Evolutionary conservation across 306 rosid genomes (phyloP).

Genomic region (Biancaea sappan): DNA sequence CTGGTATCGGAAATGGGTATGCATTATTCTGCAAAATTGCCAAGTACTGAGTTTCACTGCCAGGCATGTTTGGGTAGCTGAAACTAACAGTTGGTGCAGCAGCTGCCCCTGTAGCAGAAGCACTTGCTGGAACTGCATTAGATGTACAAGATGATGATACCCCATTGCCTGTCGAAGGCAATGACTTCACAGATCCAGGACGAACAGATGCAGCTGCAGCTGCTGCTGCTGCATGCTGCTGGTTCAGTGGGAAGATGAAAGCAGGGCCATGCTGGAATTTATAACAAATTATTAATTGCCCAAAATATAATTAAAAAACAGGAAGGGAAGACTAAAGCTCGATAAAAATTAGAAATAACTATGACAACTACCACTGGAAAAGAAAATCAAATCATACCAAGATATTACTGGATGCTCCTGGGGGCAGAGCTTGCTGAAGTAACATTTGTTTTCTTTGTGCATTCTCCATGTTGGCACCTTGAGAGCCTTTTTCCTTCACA

Average conservation of each 20-base stretch:
- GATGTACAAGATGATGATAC: constrained; percentile 43
- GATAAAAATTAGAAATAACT: not conserved
- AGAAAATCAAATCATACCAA: constrained; percentile 54
- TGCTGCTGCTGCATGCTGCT: constrained; percentile 71
- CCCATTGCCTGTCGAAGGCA: constrained; percentile 55
- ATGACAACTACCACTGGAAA: not conserved
- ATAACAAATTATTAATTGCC: not conserved
- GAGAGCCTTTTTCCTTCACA: constrained; percentile 75
- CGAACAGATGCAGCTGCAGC: constrained; percentile 52
- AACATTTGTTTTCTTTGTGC: constrained; percentile 79
- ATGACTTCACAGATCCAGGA: constrained; percentile 77
- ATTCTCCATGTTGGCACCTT: constrained; percentile 58
- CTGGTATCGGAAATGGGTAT: constrained; percentile 83
- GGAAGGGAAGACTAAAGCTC: not conserved
- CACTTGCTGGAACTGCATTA: constrained; percentile 44
- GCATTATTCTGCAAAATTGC: constrained; percentile 88
- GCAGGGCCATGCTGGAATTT: constrained; percentile 84
- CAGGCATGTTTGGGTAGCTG: constrained; percentile 79
- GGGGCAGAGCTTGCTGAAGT: constrained; percentile 82
- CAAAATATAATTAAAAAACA: not conserved
- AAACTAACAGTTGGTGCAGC: constrained; percentile 79
- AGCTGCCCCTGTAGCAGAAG: constrained; percentile 48
- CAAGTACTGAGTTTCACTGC: constrained; percentile 81
- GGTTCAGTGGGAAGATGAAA: constrained; percentile 83
- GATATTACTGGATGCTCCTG: constrained; percentile 81